Base-by-base conservation (phyloP, 345 rosid genomes). In the Bruguiera gymnorhiza region DNA sequence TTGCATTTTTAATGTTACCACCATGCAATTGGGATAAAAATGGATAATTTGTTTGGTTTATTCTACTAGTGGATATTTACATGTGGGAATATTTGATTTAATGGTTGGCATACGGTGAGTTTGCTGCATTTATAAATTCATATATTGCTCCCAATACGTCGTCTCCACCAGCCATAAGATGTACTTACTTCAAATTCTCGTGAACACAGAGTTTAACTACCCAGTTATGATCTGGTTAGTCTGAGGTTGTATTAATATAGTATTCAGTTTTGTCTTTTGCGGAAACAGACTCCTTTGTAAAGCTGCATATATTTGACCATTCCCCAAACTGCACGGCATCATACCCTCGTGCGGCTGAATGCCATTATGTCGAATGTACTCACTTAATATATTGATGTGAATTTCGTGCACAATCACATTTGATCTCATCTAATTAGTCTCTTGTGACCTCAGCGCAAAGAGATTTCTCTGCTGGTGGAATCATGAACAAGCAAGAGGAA, bases 401-500 rank as follows among this genome's bases (percentile, higher is more conserved):
- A 51, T 53, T 37, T 73, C 18, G 57, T 24, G 29, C 8, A 54
- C 1, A 46, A 66, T 54, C 68, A 5, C 43, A 34, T 43, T 64
- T 59, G 16, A 68, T 68, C 58, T 72, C 5, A 50, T 69, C 30
- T 43, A 15, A 43, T 63, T 48, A 62, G 63, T 72, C 67, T n/a
- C 60, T 39, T 57, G 62, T 51, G 39, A 19, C 57, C 10, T 57
- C 16, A 95, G 99, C 96, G 70, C 99, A 92, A 86, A 82, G 79
- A 79, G 91, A 92, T 80, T 43, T 5, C 19, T 15, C 18, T 43
- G 82, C 76, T 48, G 81, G 79, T 73, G 88, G 85, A 75, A 84
- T 70, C 69, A 62, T 67, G 76, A 78, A 63, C 84, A 82, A 83
- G 75, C 76, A 73, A 75, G 87, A 83, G 72, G 90, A 84, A 56